These are phyloP conservation scores for Penicillium sp. DNA, from an alignment of 2,329 filamentous ascomycete genomes.

Conservation along the genomic window DNA sequence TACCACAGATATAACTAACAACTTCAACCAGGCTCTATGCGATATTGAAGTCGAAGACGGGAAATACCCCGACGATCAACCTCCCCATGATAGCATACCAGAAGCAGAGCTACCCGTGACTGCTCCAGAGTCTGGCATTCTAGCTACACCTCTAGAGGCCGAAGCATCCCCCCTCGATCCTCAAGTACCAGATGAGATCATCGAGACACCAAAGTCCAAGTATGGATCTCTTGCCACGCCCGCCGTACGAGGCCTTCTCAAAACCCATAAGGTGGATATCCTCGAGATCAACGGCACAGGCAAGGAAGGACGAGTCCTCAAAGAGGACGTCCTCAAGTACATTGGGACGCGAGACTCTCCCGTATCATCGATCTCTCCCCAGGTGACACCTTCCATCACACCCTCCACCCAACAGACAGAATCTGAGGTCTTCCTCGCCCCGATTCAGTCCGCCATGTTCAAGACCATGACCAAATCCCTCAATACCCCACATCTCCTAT, in stretches of 20 bases:
- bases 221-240: slow-evolving; percentile 82
- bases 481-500: slow-evolving; percentile 91
- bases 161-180: slow-evolving; percentile 23
- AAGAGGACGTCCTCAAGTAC: slow-evolving; percentile 84
- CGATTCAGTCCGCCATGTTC: slow-evolving; percentile 91
- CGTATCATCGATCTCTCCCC: slow-evolving; percentile 53
- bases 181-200: slow-evolving; percentile 8
- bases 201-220: slow-evolving; percentile 53
- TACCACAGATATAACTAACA: background rate
- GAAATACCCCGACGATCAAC: slow-evolving; percentile 64
- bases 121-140: slow-evolving; percentile 17
- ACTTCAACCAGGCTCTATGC: slow-evolving; percentile 71
- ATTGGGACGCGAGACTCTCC: slow-evolving; percentile 39
- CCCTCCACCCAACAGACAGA: slow-evolving; percentile 63
- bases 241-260: slow-evolving; percentile 85
- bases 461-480: slow-evolving; percentile 94
- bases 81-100: slow-evolving; percentile 31
- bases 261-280: slow-evolving; percentile 78
- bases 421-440: slow-evolving; percentile 69
- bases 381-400: slow-evolving; percentile 34
- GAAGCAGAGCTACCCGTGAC: slow-evolving; percentile 35
- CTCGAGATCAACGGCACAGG: slow-evolving; percentile 79
- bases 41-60: slow-evolving; percentile 91
- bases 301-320: slow-evolving; percentile 85
- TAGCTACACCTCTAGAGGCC: slow-evolving; percentile 18